These are phyloP conservation scores for Puccinia hordei DNA, from an alignment of 1,284 basidiomycete species.

Conservation along the genomic window DNA sequence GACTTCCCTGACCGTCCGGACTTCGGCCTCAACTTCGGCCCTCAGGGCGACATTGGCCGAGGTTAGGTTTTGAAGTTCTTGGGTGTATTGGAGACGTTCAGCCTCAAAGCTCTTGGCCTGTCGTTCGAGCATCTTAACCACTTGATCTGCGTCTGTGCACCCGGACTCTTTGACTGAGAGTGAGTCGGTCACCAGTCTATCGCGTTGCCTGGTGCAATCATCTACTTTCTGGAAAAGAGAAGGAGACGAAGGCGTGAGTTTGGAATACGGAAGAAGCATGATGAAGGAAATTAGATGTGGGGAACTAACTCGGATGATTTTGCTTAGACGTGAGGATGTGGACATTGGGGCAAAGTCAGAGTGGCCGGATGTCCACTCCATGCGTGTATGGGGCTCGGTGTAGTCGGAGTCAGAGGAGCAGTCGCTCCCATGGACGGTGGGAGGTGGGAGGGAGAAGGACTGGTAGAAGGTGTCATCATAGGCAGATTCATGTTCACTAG, in stretches of 20 bases:
- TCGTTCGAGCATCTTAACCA: not conserved
- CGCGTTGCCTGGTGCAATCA: slow-evolving; percentile 30
- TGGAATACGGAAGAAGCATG: not conserved
- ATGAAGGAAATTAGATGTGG: too few species aligned
- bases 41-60: slow-evolving; percentile 16
- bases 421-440: slow-evolving; percentile 32
- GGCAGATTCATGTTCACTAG: slow-evolving; percentile 43
- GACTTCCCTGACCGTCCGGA: slow-evolving; percentile 17
- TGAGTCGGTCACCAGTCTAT: slow-evolving; percentile 8
- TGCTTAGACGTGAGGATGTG: slow-evolving; percentile 36
- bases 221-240: slow-evolving; percentile 28
- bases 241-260: not conserved
- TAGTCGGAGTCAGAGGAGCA: slow-evolving; percentile 19
- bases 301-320: slow-evolving; percentile 23
- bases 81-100: not conserved
- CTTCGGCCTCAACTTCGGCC: slow-evolving; percentile 37
- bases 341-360: not conserved
- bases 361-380: slow-evolving; percentile 30
- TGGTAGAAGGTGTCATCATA: slow-evolving; percentile 41
- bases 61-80: slow-evolving; percentile 16
- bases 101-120: slow-evolving; percentile 21
- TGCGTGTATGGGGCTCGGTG: not conserved
- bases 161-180: not conserved
- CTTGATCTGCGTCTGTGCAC: not conserved
- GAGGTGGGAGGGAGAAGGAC: not conserved